Conservation (phyloP, 306 rosid genomes). For the Gleditsia sinensis region DNA sequence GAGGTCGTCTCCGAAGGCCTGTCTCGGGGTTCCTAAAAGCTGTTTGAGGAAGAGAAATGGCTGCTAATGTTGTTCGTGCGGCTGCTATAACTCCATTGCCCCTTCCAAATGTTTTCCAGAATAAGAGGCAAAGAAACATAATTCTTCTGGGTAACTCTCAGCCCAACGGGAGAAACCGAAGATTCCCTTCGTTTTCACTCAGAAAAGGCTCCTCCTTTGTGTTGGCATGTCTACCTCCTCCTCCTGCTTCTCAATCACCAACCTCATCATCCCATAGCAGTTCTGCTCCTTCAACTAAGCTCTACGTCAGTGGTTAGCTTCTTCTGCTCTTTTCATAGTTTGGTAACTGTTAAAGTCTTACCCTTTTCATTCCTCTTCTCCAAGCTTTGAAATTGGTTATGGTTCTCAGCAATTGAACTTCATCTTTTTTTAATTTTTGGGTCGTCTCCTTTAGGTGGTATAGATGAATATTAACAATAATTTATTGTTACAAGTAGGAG, state of each 20-base stretch:
- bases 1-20: no score
- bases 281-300: constrained; percentile 56
- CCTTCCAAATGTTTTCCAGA: constrained; percentile 6
- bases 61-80: constrained; percentile 24
- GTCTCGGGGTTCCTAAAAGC: background rate
- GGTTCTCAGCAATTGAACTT: constrained; percentile 18
- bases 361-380: background rate
- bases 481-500: background rate
- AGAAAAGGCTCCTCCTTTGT: constrained; percentile 27
- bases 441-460: background rate
- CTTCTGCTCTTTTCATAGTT: background rate
- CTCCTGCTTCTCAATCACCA: constrained; percentile 49
- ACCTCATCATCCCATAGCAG: background rate
- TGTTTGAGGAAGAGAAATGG: constrained; percentile 1
- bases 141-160: constrained; percentile 14
- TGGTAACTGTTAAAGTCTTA: no score
- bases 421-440: background rate
- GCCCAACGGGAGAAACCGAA: constrained; percentile 8
- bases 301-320: constrained; percentile 81
- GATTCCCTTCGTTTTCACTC: constrained; percentile 35
- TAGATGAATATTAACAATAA: constrained; percentile 1
- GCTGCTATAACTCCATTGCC: constrained; percentile 5
- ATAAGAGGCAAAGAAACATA: constrained; percentile 7
- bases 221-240: constrained; percentile 44
- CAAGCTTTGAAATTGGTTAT: background rate